These are phyloP conservation scores for Sporothrix phasma DNA, from an alignment of 2,329 filamentous ascomycete species.

Conservation along the genomic window DNA sequence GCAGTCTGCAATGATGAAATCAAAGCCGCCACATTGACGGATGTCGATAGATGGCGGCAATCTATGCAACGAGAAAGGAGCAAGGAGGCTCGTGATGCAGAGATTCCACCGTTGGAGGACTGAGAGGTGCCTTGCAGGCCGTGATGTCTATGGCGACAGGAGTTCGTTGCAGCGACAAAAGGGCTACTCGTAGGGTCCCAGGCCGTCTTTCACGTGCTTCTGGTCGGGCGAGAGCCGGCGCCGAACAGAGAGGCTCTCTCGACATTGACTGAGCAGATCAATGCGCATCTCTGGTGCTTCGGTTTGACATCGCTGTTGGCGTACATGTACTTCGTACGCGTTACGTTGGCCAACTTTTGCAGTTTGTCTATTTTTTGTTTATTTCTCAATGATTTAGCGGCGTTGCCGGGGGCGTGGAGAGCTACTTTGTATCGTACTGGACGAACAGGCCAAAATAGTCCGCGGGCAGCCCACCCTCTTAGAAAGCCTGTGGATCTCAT, in stretches of 20 bases:
- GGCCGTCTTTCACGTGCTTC: constrained; percentile 3
- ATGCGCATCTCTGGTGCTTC: no score
- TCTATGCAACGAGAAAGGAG: neutral
- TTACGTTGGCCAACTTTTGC: neutral
- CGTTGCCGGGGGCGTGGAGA: constrained; percentile 12
- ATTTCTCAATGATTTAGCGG: constrained; percentile 4
- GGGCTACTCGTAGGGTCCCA: no score
- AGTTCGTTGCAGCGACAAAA: neutral
- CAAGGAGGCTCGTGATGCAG: neutral
- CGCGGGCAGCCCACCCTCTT: neutral
- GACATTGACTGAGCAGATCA: no score
- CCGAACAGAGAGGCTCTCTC: no score
- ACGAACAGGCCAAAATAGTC: neutral
- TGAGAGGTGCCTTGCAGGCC: neutral
- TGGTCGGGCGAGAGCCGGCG: no score
- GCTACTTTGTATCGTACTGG: neutral
- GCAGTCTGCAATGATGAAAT: neutral
- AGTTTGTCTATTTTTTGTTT: neutral
- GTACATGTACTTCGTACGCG: no score
- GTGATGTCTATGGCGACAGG: neutral
- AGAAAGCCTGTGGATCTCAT: neutral
- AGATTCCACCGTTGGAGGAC: neutral
- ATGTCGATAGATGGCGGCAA: no score
- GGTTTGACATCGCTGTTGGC: neutral
- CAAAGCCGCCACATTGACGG: no score